These are phyloP conservation scores for Boletus vermiculosoides DNA, from an alignment of 768 basidiomycete species.

Conservation along the genomic window DNA sequence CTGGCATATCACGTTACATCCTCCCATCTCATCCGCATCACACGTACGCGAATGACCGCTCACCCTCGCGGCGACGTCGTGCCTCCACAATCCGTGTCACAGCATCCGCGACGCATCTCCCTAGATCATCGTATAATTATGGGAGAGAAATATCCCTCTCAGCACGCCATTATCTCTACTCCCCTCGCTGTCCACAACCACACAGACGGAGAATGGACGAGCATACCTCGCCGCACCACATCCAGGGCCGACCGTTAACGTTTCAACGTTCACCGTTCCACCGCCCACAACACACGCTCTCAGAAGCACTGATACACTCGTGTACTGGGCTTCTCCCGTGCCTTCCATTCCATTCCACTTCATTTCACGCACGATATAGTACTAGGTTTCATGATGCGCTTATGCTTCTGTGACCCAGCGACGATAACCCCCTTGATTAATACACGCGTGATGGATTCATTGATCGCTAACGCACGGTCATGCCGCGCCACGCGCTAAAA, in stretches of 20 bases:
- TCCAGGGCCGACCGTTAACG: not conserved
- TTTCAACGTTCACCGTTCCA: not conserved
- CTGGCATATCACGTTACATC: not conserved
- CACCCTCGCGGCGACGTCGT: constrained; percentile 2
- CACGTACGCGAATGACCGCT: not conserved
- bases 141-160: not conserved
- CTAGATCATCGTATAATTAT: not conserved
- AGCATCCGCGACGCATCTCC: not conserved
- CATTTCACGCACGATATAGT: constrained; percentile 2
- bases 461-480: constrained; percentile 5
- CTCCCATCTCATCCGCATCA: not conserved
- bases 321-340: constrained; percentile 1
- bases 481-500: not conserved
- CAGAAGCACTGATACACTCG: not conserved
- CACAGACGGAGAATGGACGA: not conserved
- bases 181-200: not conserved
- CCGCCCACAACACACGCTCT: constrained; percentile 1
- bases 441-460: constrained; percentile 15
- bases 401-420: constrained; percentile 13
- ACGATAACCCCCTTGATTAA: constrained; percentile 1
- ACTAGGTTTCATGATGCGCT: not conserved
- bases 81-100: not conserved
- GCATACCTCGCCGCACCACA: not conserved
- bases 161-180: not conserved
- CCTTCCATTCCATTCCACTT: constrained; percentile 15